Percentiles rank a stretch among this genome's conserved stretches.
phyloP scores from a whole-genome alignment of 768 basidiomycete species.

The Clavaria fumosa region DNA sequence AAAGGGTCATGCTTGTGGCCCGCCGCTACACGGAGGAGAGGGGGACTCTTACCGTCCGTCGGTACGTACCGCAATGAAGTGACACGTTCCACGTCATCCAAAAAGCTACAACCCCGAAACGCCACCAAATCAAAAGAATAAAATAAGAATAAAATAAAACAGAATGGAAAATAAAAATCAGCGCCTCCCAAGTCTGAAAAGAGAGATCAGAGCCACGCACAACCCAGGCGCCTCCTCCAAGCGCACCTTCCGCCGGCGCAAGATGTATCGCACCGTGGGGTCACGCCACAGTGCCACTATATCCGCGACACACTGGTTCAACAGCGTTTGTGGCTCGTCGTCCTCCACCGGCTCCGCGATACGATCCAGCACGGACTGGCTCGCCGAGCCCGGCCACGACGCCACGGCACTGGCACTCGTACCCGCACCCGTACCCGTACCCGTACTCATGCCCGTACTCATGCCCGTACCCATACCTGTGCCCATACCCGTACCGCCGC shows the following conservation, averaged over 20 bases:
- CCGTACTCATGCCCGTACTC: too few relatives aligned
- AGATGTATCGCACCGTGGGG: constrained; percentile 35
- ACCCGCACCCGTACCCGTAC: too few relatives aligned
- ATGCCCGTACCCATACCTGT: constrained; percentile 21
- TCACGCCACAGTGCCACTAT: constrained; percentile 60
- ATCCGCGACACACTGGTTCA: constrained; percentile 44
- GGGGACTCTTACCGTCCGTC: constrained; percentile 38
- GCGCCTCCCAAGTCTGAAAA: too few relatives aligned
- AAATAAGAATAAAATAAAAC: neutral
- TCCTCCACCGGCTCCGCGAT: too few relatives aligned
- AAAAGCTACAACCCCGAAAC: too few relatives aligned
- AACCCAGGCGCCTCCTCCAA: constrained; percentile 64
- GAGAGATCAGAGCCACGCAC: constrained; percentile 30
- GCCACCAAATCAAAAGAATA: constrained; percentile 4
- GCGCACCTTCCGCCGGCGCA: constrained; percentile 42
- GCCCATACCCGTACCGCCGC: constrained; percentile 30
- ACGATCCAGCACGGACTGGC: too few relatives aligned
- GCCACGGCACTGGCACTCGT: too few relatives aligned
- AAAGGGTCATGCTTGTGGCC: neutral
- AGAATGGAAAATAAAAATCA: neutral
- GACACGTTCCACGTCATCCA: constrained; percentile 53
- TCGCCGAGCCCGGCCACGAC: too few relatives aligned
- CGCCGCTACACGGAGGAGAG: too few relatives aligned
- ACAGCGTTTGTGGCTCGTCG: constrained; percentile 40
- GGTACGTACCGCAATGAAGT: constrained; percentile 49